These are phyloP conservation scores for Effrenium voratum DNA, from an alignment of 73 alveolate genomes.

Conservation along the genomic window DNA sequence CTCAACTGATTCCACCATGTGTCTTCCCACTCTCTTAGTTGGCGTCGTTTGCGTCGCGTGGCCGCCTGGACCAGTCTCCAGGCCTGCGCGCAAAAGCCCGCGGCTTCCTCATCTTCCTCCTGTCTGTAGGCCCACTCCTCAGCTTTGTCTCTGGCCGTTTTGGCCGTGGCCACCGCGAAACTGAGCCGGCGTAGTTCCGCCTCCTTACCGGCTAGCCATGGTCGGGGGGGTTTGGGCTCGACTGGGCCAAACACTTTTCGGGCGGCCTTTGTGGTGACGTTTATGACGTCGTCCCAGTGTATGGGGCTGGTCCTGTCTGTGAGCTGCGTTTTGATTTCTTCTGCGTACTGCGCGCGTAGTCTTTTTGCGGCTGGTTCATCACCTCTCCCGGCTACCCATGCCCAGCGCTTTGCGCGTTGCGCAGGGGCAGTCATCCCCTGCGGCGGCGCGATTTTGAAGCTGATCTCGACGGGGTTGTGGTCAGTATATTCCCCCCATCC, in stretches of 20 bases:
- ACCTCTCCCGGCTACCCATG: neutral
- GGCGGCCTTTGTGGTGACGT: neutral
- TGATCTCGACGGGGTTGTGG: slow-evolving; percentile 10
- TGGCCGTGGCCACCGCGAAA: neutral
- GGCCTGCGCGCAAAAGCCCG: neutral
- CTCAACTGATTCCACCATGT: neutral
- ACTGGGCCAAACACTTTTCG: neutral
- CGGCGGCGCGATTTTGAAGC: neutral
- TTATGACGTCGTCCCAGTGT: neutral
- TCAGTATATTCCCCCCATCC: slow-evolving; percentile 24
- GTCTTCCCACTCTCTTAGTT: neutral
- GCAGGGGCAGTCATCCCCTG: neutral
- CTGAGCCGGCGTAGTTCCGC: neutral
- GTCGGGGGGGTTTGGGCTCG: neutral
- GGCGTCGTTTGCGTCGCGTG: neutral
- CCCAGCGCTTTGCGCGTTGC: neutral
- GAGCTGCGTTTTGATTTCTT: neutral
- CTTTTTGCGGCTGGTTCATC: neutral
- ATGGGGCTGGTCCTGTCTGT: neutral
- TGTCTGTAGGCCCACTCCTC: neutral
- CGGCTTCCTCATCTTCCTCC: neutral
- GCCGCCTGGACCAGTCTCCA: neutral
- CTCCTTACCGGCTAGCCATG: slow-evolving; percentile 25
- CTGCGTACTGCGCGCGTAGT: neutral
- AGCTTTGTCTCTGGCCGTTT: neutral